phyloP scores from a whole-genome alignment of 2,329 filamentous ascomycete species.

The Annulohypoxylon truncatum region DNA sequence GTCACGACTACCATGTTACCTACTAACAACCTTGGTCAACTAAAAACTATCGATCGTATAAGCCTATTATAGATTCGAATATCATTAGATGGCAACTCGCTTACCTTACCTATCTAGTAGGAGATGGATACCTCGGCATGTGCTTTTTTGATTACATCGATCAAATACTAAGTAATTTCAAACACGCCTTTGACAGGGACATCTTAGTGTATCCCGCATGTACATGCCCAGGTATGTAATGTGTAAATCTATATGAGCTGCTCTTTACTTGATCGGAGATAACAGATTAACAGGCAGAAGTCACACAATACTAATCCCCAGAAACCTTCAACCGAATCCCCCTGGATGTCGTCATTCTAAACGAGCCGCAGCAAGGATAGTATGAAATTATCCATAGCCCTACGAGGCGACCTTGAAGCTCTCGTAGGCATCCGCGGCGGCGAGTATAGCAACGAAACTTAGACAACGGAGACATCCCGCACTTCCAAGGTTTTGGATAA shows the following conservation, averaged over 20 bases:
- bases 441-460: neutral
- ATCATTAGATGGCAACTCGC: neutral
- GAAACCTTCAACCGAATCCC: neutral
- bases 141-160: neutral
- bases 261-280: neutral
- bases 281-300: neutral
- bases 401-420: constrained; percentile 10
- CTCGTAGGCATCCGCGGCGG: neutral
- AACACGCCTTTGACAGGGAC: neutral
- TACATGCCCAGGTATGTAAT: neutral
- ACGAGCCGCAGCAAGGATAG: constrained; percentile 5
- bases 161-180: neutral
- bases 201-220: neutral
- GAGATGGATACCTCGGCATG: neutral
- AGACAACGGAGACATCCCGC: neutral
- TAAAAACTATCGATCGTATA: neutral
- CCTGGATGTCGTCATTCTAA: constrained; percentile 7
- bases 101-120: neutral
- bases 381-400: constrained; percentile 3
- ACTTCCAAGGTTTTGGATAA: constrained; percentile 5
- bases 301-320: neutral
- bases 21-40: neutral
- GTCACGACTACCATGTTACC: neutral
- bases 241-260: neutral
- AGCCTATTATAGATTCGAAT: neutral